Evolutionary conservation across 306 rosid genomes (phyloP).

Genomic region (Hylodesmum podocarpum): DNA sequence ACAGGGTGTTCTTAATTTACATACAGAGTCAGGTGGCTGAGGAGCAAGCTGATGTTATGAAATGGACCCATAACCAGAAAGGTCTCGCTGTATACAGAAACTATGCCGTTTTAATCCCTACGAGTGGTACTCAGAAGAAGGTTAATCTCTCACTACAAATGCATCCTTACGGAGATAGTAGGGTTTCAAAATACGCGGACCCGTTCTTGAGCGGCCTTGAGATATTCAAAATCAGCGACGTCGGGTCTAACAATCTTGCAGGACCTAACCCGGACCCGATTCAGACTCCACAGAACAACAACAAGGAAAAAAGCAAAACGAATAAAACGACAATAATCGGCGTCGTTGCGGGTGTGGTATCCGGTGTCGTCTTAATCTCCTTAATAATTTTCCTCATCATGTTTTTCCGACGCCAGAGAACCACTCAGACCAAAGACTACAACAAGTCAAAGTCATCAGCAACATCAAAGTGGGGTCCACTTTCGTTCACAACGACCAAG

Average conservation of each 20-base stretch:
- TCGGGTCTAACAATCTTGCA: slow-evolving; percentile 15
- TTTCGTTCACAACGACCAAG: slow-evolving; percentile 33
- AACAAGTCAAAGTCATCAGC: slow-evolving; percentile 9
- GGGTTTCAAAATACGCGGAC: accelerated
- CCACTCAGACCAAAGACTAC: background rate
- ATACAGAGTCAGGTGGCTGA: slow-evolving; percentile 34
- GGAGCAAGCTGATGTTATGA: background rate
- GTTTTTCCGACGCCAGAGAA: background rate
- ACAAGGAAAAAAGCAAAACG: background rate
- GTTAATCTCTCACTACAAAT: slow-evolving; percentile 21
- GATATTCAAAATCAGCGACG: slow-evolving; percentile 45
- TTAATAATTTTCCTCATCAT: background rate
- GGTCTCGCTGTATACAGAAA: slow-evolving; percentile 22
- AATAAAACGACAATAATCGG: background rate
- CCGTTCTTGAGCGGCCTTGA: slow-evolving; percentile 51
- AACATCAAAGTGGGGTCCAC: slow-evolving; percentile 39
- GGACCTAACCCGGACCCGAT: slow-evolving; percentile 42
- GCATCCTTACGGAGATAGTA: background rate
- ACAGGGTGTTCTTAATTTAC: slow-evolving; percentile 31
- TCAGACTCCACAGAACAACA: background rate
- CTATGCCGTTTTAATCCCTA: background rate
- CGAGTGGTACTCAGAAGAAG: background rate
- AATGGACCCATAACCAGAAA: background rate
- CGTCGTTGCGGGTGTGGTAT: background rate
- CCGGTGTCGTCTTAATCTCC: slow-evolving; percentile 1